Base-by-base conservation (phyloP, 768 basidiomycete species). In the Collybia sp. region DNA sequence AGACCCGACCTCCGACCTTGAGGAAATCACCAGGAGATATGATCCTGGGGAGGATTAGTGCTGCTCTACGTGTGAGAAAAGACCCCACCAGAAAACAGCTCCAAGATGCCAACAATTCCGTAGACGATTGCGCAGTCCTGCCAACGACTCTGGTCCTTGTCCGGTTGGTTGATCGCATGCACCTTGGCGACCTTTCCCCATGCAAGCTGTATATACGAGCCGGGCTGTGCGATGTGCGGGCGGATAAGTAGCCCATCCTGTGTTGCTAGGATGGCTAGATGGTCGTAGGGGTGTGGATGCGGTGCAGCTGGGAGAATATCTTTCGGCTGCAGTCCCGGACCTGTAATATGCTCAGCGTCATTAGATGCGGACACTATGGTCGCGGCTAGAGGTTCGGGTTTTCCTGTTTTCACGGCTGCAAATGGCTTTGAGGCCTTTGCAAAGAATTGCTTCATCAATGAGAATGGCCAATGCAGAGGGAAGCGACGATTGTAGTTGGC, bases 31-130 rank as follows among this genome's bases (percentile, higher is more conserved):
- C 37, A 93, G 66, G 13, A 93, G 64, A 68, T 90, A 83, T 8
- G 89, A 85, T 31, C 77, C 90, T 91, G 46, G 13, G 39, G n/a
- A 20, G 49, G 13, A 37, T 20, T 16, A 30, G 2, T 20, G 20
- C 16, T 25, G 9, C 11, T 13, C 3, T 5, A 13, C 13, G 40
- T 12, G 20, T n/a, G 40, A 40, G 30, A 18, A 18, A 35, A 20
- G 34, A 63, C 69, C 42, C 48, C 64, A 91, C 89, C 78, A 56
- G 83, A 75, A 58, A 82, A 88, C 17, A 93, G 64, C 49, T 82
- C 80, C 49, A 93, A 57, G 13, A 88, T 68, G 12, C 89, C 89
- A 37, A 91, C 68, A 51, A 93, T 79, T 11, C 89, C 90, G 61
- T 88, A 84, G 10, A 89, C 73, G 37, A 87, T 62, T 34, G 78